Conservation (phyloP, 805 yeast genomes). For the Starmerella etchellsii region DNA sequence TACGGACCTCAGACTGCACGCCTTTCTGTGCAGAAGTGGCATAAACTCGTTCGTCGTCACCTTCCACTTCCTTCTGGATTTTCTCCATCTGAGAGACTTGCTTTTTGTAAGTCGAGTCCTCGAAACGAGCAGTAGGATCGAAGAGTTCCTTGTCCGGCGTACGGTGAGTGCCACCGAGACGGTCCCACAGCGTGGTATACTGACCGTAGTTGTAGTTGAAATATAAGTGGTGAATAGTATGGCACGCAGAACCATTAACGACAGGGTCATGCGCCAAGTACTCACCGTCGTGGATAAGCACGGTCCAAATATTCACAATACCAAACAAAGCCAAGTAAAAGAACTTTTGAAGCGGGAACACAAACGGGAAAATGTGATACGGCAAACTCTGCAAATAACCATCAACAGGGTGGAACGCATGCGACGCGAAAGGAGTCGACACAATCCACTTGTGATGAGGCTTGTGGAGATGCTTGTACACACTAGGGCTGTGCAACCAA, state of each 20-base stretch:
- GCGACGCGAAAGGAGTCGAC: conserved; percentile 96
- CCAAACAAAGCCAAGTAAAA: conserved; percentile 72
- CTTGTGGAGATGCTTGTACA: conserved; percentile 80
- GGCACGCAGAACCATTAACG: conserved; percentile 96
- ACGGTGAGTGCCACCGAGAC: conserved; percentile 87
- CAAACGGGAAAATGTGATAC: conserved; percentile 80
- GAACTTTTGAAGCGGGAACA: conserved; percentile 85
- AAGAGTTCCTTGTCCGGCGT: conserved; percentile 81
- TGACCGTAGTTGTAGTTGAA: conserved; percentile 98
- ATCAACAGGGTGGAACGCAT: conserved; percentile 97
- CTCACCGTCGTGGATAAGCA: conserved; percentile 97
- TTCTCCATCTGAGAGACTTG: conserved; percentile 66
- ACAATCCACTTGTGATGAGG: conserved; percentile 99
- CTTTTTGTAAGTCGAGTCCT: conserved; percentile 49
- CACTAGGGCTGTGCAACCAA: conserved; percentile 81
- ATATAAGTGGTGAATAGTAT: conserved; percentile 90
- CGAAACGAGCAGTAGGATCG: conserved; percentile 46
- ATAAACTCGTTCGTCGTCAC: conserved; percentile 64
- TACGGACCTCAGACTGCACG: not conserved
- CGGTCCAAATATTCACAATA: conserved; percentile 95
- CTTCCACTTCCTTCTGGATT: conserved; percentile 71
- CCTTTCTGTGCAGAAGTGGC: conserved; percentile 22
- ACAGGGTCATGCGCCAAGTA: conserved; percentile 86
- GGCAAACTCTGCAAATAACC: conserved; percentile 90
- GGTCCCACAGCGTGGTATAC: conserved; percentile 96